A percentile compares a stretch with the other conserved stretches of the same genome.
phyloP scores from a whole-genome alignment of 352 stramenopile genomes.

The Phytophthora palmivora region DNA sequence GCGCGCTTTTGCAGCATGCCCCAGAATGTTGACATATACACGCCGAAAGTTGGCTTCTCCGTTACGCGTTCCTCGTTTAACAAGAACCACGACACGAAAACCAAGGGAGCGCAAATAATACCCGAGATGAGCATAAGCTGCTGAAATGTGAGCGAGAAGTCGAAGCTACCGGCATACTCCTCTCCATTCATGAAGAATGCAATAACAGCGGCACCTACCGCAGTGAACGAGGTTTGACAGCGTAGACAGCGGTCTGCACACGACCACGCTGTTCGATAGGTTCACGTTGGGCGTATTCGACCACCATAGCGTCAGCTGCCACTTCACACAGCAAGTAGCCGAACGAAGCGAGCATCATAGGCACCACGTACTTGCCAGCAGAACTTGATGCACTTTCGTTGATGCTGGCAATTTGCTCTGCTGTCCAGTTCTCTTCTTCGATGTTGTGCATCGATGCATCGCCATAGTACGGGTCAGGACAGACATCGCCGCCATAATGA shows the following conservation, averaged over 20 bases:
- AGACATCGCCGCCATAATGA: slow-evolving; percentile 46
- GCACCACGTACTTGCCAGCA: slow-evolving; percentile 54
- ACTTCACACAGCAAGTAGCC: slow-evolving; percentile 65
- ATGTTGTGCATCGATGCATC: slow-evolving; percentile 42
- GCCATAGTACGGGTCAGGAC: slow-evolving; percentile 50
- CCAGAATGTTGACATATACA: slow-evolving; percentile 61
- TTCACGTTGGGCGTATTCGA: slow-evolving; percentile 63
- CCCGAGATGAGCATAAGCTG: slow-evolving; percentile 51
- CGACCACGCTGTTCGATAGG: slow-evolving; percentile 49
- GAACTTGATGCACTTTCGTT: slow-evolving; percentile 36
- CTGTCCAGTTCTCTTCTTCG: slow-evolving; percentile 43
- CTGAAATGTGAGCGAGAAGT: slow-evolving; percentile 51
- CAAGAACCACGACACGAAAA: slow-evolving; percentile 50
- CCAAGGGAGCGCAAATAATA: slow-evolving; percentile 37
- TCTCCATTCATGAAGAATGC: slow-evolving; percentile 57
- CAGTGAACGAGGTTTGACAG: slow-evolving; percentile 48
- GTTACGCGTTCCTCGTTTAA: slow-evolving; percentile 41
- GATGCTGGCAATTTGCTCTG: slow-evolving; percentile 40
- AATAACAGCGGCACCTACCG: slow-evolving; percentile 46
- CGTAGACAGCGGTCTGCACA: slow-evolving; percentile 59
- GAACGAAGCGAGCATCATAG: slow-evolving; percentile 66
- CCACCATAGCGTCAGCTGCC: slow-evolving; percentile 60
- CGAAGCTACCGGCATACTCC: slow-evolving; percentile 53
- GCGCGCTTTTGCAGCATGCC: slow-evolving; percentile 50
- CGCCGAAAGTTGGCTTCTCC: slow-evolving; percentile 20